These are phyloP conservation scores for Xylariaceae sp. DNA, from an alignment of 2,329 filamentous ascomycete species.

Conservation along the genomic window DNA sequence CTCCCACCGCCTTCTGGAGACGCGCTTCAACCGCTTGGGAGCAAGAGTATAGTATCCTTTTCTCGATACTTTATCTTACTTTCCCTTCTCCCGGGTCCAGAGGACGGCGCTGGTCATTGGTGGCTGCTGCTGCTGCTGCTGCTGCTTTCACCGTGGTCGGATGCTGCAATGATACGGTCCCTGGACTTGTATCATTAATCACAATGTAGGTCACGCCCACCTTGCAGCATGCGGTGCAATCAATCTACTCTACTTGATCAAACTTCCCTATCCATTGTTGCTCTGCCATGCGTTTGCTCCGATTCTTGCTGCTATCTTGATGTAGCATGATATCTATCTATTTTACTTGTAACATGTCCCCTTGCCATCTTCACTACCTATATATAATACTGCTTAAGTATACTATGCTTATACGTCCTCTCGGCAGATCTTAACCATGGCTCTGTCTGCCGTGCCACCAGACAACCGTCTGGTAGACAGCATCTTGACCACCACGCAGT, in stretches of 20 bases:
- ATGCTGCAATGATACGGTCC: constrained; percentile 26
- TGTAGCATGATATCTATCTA: too few relatives aligned
- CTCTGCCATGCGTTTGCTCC: too few relatives aligned
- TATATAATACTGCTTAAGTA: too few relatives aligned
- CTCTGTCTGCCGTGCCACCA: constrained; percentile 26
- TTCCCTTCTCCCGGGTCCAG: not conserved
- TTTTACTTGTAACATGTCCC: too few relatives aligned
- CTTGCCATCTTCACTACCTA: too few relatives aligned
- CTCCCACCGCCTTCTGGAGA: constrained; percentile 6
- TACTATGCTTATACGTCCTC: constrained; percentile 20
- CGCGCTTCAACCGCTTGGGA: constrained; percentile 9
- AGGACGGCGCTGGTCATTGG: constrained; percentile 5
- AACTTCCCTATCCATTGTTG: constrained; percentile 22
- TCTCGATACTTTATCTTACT: not conserved
- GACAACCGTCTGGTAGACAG: constrained; percentile 34
- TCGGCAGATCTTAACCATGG: constrained; percentile 28
- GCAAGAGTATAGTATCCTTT: constrained; percentile 4
- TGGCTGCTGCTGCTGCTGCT: not conserved
- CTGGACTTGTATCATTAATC: constrained; percentile 23
- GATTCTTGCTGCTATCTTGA: too few relatives aligned
- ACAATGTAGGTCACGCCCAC: constrained; percentile 30
- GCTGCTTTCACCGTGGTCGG: constrained; percentile 6
- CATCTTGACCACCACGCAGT: constrained; percentile 43
- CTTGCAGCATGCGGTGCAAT: constrained; percentile 31
- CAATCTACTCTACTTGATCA: too few relatives aligned